Conservation (phyloP, 164 flowering plant species). For the Protea cynaroides region DNA sequence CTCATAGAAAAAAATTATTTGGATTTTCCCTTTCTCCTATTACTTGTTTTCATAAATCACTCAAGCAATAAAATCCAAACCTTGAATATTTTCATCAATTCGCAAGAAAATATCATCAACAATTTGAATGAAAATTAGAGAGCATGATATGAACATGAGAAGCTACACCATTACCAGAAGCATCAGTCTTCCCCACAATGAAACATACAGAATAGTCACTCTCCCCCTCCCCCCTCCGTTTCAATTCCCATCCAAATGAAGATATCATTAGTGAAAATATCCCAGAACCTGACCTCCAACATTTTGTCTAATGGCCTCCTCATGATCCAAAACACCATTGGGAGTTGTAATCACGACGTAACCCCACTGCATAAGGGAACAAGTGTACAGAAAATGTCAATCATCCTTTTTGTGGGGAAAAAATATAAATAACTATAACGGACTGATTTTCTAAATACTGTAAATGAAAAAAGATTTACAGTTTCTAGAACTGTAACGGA, state of each 20-base stretch:
- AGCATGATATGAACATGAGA: not conserved
- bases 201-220: not conserved
- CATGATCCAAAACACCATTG: constrained; percentile 71
- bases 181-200: not conserved
- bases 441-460: no score
- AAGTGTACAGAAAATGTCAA: not conserved
- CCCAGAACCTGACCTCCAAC: constrained; percentile 91
- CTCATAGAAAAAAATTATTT: no score
- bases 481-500: no score
- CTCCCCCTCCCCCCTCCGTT: not conserved
- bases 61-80: not conserved
- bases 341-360: constrained; percentile 88
- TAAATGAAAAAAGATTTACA: no score
- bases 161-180: not conserved
- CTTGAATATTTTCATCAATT: not conserved
- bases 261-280: constrained; percentile 38
- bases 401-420: not conserved
- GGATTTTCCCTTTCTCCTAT: no score
- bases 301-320: constrained; percentile 54
- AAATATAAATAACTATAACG: no score
- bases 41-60: not conserved
- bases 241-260: no score
- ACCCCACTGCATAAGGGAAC: constrained; percentile 70
- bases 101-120: no score
- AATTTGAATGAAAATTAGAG: not conserved